Evolutionary conservation across 352 stramenopile genomes (phyloP).

Genomic region (Phytophthora vignae): DNA sequence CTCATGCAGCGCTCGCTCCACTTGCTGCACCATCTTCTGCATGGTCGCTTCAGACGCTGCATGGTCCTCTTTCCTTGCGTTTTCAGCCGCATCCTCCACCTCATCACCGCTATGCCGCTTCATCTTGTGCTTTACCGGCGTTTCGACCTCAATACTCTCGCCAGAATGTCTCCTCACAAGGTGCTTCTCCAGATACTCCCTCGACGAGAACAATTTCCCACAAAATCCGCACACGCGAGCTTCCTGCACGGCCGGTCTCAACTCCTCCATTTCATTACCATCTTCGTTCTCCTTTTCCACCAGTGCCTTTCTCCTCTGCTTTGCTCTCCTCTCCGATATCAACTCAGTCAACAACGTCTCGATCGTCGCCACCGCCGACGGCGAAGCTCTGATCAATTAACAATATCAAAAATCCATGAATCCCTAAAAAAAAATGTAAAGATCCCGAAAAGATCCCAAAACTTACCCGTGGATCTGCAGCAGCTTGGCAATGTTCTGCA

Average conservation of each 20-base stretch:
- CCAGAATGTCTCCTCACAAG: conserved; percentile 54
- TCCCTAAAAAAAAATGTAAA: conserved; percentile 1
- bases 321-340: conserved; percentile 35
- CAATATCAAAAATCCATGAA: conserved; percentile 10
- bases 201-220: conserved; percentile 76
- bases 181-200: conserved; percentile 72
- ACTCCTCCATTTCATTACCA: not conserved
- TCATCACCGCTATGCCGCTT: not conserved
- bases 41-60: conserved; percentile 29
- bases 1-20: conserved; percentile 54
- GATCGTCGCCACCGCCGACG: conserved; percentile 64
- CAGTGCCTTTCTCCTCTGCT: conserved; percentile 15
- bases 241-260: conserved; percentile 44
- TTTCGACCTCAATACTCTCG: conserved; percentile 27
- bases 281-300: conserved; percentile 16
- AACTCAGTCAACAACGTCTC: conserved; percentile 63
- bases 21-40: conserved; percentile 60
- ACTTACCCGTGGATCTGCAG: conserved; percentile 75
- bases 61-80: conserved; percentile 2
- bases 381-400: conserved; percentile 48
- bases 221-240: conserved; percentile 65
- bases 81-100: conserved; percentile 13
- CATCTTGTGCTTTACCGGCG: conserved; percentile 24
- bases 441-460: not conserved
- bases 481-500: conserved; percentile 79